Base-by-base conservation (phyloP, 2,329 filamentous ascomycete genomes). In the Verticillium alfalfae region DNA sequence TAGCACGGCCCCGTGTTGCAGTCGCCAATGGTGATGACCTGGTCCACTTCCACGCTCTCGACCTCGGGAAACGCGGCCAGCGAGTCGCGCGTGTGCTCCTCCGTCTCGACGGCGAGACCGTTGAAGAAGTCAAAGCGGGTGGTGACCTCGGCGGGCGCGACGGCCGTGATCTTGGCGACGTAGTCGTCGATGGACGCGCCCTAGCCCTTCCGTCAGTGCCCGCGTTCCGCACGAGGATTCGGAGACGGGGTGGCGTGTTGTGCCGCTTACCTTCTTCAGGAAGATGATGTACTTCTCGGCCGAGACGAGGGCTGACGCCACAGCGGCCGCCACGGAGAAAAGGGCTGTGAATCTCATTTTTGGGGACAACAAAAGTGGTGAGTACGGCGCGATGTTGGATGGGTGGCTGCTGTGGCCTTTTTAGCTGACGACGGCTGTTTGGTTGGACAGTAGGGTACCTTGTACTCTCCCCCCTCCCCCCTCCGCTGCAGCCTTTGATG, bases 81-180 rank as follows among this genome's bases (percentile, higher is more conserved):
- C 2, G 37, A 22, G 18, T 22, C 12, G 31, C 54, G n/a, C 36
- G 57, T 61, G 16, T 60, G 60, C 3, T 13, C 18, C 13, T 59
- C 37, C 37, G 62, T 63, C 36, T 55, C 26, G 36, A 66, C 58
- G 34, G 61, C 59, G 37, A 60, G 56, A 16, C 64, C 62, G 52
- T 31, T 60, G 26, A 18, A 60, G 57, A 52, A 55, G 39, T 60
- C 16, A 22, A 45, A 60, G n/a, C 22, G 37, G 5, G 22, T 16
- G 36, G 54, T 3, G 5, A 63, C 58, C 13, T 31, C 16, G 26
- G 60, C 22, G 13, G 34, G 10, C 36, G 58, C 41, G 16, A 49
- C 38, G 16, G 56, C 26, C 22, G 22, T 22, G 37, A 66, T 57
- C 26, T 57, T 62, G 5, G 16, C 54, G 5, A 60, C 8, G 38